phyloP scores from a whole-genome alignment of 192 early-diverging fungal genomes.

The Podila verticillata region DNA sequence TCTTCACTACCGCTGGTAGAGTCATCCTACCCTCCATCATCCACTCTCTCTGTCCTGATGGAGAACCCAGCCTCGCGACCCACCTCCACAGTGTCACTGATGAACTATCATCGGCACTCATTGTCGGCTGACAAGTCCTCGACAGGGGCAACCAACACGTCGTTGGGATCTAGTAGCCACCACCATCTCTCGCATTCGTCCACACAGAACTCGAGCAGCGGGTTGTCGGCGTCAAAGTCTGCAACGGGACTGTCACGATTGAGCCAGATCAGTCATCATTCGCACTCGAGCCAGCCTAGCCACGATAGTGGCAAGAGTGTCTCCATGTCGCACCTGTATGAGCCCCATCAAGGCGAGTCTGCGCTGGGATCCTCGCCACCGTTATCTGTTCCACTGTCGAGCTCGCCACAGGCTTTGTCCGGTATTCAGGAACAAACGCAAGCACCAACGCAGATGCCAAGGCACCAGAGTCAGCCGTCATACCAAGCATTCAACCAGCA shows the following conservation, averaged over 20 bases:
- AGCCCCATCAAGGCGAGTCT: neutral
- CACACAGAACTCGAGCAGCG: neutral
- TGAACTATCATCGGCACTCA: neutral
- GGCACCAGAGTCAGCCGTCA: neutral
- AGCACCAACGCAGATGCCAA: neutral
- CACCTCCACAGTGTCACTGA: neutral
- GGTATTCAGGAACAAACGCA: neutral
- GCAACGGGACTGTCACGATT: constrained; percentile 7
- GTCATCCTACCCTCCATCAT: neutral
- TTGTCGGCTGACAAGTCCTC: neutral
- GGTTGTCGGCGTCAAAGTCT: constrained; percentile 4
- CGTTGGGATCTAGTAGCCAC: neutral
- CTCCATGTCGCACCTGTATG: neutral
- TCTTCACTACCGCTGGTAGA: constrained; percentile 15
- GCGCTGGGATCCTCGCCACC: neutral
- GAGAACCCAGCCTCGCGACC: constrained; percentile 20
- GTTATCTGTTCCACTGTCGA: neutral
- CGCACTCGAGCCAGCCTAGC: constrained; percentile 41
- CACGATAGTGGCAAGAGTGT: constrained; percentile 29
- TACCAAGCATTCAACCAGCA: constrained; percentile 10
- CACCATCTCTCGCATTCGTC: neutral
- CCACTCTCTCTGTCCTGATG: constrained; percentile 26
- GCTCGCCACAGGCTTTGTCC: neutral
- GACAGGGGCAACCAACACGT: neutral
- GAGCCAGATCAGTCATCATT: constrained; percentile 41